Evolutionary conservation across 1,284 basidiomycete species (phyloP), one percentile per base, ranked within the genome.

Genomic region (Flammula alnicola): DNA sequence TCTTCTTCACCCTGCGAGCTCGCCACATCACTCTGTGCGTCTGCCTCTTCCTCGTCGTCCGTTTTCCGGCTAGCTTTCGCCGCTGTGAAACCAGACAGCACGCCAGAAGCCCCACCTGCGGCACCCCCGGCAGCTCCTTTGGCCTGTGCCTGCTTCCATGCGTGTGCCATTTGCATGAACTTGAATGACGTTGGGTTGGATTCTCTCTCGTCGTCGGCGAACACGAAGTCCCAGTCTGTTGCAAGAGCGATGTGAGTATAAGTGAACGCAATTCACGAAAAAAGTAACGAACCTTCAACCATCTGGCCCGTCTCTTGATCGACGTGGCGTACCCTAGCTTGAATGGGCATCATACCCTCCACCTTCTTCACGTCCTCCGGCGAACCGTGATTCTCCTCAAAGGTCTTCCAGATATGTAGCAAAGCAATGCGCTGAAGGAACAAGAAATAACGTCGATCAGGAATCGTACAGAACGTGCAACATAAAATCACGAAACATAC

Each of bases 131-230:
- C 67, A 29, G 57, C 41, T 45, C 67, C 70, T 46, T 68, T 71
- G 5, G 65, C 69, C 52, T 84, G 79, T 2, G 79, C 60, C 51
- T 66, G 74, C 59, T 85, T 87, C 95, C 95, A 97, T 2, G 88
- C 88, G 66, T 94, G 93, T 1, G 95, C 95, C 77, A 91, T 91
- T 67, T 95, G 88, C 66, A 97, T 76, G 76, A 95, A 93, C 65
- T 94, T 95, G 85, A 94, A 95, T 1, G 92, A 85, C 0, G 91
- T 88, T 0, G 95, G 92, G 63, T 96, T 95, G 36, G 88, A 83
- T 63, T 95, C 93, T 48, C 86, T 82, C 63, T 96, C 93, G 78
- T 98, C 95, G 75, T 97, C 95, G 25, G 93, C 86, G 69, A 97
- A 98, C 17, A 95, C 86, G 64, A 95, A 84, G 65, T 96, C 94